Evolutionary conservation across 2,329 filamentous ascomycete genomes (phyloP), one percentile per base, ranked within the genome.

Genomic region (Aphanoascus verrucosus): DNA sequence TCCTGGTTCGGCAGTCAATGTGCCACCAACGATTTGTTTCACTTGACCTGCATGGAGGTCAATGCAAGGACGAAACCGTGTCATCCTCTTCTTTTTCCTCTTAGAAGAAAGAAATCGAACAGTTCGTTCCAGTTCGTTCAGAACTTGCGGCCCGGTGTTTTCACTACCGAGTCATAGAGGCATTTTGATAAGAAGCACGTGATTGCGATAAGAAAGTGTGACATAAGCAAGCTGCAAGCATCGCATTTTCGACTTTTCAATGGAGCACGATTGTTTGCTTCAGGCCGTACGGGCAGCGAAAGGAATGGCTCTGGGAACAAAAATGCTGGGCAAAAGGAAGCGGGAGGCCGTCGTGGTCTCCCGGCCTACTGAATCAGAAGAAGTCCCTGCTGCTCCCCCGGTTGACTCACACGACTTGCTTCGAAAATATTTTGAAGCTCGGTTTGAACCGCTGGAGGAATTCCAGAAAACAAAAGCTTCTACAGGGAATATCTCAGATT

Each of bases 1-100:
- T 5, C 77, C 68, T 1, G 80, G 79, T 7, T 77, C 69, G 66
- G 79, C 79, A 71, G 85, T 85, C 57, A 98, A 79, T 1, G 93
- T 97, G 56, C 93, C 91, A 61, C 93, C 93, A 40, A 98, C 90
- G 62, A 98, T 98, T 70, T 98, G 93, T 75, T 98, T 98, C 56
- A 98, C 93, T 67, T 91, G 85, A 12, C 93, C 93, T n/a, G 90
- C 85, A 70, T 98, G 93, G 51, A 98, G 80, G 72, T 98, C 93
- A 70, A 98, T 97, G 67, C 93, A 98, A 17, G 93, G 93, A 38
- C 93, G 80, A 66, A 98, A 98, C 62, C 84, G 83, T 2, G 93
- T 97, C 93, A 98, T 95, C 42, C 43, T 51, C 23, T 28, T 41
- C 1, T 93, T 97, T 93, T 98, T 95, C 42, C 43, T 51, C 23